Evolutionary conservation across 306 rosid species (phyloP).

Genomic region (Vigna nakashimae): DNA sequence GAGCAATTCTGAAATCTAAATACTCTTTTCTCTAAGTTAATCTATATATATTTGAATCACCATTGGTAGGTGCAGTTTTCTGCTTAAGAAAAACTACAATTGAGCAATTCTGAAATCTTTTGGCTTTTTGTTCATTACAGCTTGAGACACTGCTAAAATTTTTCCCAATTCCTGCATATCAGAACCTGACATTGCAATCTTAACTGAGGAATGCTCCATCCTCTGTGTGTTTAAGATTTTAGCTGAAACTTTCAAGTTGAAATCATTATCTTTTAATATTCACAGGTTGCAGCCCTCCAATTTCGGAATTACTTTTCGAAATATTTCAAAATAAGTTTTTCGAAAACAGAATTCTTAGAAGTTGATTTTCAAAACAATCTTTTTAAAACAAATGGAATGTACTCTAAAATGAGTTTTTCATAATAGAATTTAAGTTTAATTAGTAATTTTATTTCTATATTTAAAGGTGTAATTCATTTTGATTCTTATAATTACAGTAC

Average conservation of each 20-base stretch:
- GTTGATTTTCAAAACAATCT: too few species aligned
- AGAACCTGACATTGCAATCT: slow-evolving; percentile 81
- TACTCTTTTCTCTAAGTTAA: too few species aligned
- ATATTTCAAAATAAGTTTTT: too few species aligned
- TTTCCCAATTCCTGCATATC: slow-evolving; percentile 78
- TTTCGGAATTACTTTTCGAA: slow-evolving; percentile 68
- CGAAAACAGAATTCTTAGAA: too few species aligned
- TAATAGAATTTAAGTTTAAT: too few species aligned
- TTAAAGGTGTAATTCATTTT: too few species aligned
- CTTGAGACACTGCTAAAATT: slow-evolving; percentile 84
- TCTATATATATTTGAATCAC: slow-evolving; percentile 80
- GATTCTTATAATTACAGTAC: too few species aligned
- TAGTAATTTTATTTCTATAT: too few species aligned
- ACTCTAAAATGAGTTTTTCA: too few species aligned
- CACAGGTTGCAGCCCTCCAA: slow-evolving; percentile 81
- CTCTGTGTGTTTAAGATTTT: slow-evolving; percentile 13
- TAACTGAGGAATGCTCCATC: slow-evolving; percentile 70
- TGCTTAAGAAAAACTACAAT: slow-evolving; percentile 18
- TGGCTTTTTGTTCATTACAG: slow-evolving; percentile 54
- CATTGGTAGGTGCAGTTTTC: slow-evolving; percentile 60
- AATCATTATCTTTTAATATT: slow-evolving; percentile 33
- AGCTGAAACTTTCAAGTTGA: slow-evolving; percentile 15
- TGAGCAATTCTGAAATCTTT: slow-evolving; percentile 28
- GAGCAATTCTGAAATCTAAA: too few species aligned
- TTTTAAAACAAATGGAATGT: too few species aligned